Percentiles rank a stretch among this genome's conserved stretches.
These are phyloP conservation scores for Didymella lethalis DNA, from an alignment of 2,329 filamentous ascomycete species.

Conservation along the genomic window DNA sequence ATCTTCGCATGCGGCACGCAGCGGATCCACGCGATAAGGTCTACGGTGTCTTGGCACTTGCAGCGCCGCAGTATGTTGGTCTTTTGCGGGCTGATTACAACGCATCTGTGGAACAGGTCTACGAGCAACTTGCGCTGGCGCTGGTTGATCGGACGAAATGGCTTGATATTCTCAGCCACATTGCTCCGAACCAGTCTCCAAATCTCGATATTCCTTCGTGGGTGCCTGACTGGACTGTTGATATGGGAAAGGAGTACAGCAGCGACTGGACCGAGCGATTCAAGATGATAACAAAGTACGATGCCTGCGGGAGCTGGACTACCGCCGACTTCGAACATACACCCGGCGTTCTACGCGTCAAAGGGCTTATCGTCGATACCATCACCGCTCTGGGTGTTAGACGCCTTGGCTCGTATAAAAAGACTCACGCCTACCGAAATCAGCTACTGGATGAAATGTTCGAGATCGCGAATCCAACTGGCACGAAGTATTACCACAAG, in stretches of 20 bases:
- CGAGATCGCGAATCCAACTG: constrained; percentile 1
- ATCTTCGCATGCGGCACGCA: constrained; percentile 8
- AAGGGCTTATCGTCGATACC: background rate
- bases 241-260: constrained; percentile 9
- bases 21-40: constrained; percentile 14
- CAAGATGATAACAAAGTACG: constrained; percentile 1
- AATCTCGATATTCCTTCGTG: constrained; percentile 11
- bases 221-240: constrained; percentile 12
- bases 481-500: background rate
- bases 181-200: constrained; percentile 2
- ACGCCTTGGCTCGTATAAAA: constrained; percentile 9
- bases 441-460: constrained; percentile 11
- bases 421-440: constrained; percentile 7
- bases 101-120: constrained; percentile 1
- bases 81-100: constrained; percentile 9
- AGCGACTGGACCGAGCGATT: constrained; percentile 13
- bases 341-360: background rate
- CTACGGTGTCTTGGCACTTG: constrained; percentile 9
- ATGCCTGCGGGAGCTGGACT: background rate
- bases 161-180: constrained; percentile 13
- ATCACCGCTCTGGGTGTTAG: background rate
- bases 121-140: constrained; percentile 11
- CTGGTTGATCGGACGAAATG: constrained; percentile 7
- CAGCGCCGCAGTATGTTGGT: constrained; percentile 3
- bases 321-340: background rate